Evolutionary conservation across 306 rosid species (phyloP).

Genomic region (Cucurbita moschata): DNA sequence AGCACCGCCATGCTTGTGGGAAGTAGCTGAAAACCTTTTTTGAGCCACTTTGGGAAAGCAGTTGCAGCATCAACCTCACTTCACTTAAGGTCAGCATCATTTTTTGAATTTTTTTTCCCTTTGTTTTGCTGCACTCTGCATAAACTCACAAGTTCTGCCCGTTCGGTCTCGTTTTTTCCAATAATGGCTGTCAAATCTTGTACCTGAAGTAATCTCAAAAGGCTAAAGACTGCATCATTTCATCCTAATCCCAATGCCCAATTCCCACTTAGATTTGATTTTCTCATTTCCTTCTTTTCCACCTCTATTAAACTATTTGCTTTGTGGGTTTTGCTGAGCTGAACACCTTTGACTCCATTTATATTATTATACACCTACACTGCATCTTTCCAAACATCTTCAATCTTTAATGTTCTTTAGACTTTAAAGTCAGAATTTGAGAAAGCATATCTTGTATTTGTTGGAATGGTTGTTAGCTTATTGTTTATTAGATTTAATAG

Average conservation of each 20-base stretch:
- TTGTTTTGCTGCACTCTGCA: neutral
- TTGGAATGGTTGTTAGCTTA: neutral
- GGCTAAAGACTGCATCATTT: neutral
- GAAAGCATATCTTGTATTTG: neutral
- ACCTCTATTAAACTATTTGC: constrained; percentile 3
- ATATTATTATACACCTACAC: constrained; percentile 9
- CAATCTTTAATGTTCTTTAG: neutral
- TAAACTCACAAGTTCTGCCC: neutral
- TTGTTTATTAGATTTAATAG: neutral
- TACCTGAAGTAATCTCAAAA: neutral
- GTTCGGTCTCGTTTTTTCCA: neutral
- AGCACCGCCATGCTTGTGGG: neutral
- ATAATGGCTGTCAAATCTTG: constrained; percentile 5
- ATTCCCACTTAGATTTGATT: neutral
- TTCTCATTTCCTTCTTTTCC: neutral
- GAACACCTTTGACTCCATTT: constrained; percentile 6
- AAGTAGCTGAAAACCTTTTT: neutral
- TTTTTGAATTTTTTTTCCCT: neutral
- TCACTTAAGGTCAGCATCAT: neutral
- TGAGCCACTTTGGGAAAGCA: neutral
- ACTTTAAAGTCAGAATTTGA: neutral
- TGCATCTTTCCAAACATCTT: constrained; percentile 15
- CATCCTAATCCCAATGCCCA: constrained; percentile 3
- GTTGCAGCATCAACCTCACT: neutral
- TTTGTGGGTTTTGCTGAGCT: constrained; percentile 25